Conservation (phyloP, 2,329 filamentous ascomycete genomes). For the Aspergillus bombycis region DNA sequence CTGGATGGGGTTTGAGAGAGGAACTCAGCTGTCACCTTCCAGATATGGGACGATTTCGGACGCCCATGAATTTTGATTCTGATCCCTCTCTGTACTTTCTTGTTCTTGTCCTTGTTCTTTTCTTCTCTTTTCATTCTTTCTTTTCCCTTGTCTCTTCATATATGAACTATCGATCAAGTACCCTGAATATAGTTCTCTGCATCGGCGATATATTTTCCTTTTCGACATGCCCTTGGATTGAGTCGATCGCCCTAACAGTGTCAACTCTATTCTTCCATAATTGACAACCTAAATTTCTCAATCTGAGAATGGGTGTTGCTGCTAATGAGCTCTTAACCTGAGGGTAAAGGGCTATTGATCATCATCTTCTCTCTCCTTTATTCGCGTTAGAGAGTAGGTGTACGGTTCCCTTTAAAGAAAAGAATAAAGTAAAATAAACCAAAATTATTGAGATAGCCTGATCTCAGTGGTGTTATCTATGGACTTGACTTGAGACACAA, state of each 20-base stretch:
- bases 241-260: slow-evolving; percentile 11
- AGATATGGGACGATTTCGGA: background rate
- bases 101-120: background rate
- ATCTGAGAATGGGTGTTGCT: too few relatives aligned
- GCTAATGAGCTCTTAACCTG: background rate
- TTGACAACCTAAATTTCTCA: background rate
- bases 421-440: background rate
- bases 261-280: slow-evolving; percentile 3
- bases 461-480: background rate
- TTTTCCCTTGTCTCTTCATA: background rate
- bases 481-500: too few relatives aligned
- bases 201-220: background rate
- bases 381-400: background rate
- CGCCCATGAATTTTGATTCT: background rate
- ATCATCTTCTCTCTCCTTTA: background rate
- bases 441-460: background rate
- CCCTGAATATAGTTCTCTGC: background rate
- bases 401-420: background rate
- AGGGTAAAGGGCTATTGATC: background rate
- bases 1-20: slow-evolving; percentile 7
- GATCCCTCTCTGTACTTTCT: background rate
- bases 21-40: slow-evolving; percentile 21
- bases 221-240: background rate
- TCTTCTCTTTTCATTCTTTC: background rate
- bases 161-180: background rate